phyloP scores from a whole-genome alignment of 345 rosid genomes.

The Raphanus raphanistrum region DNA sequence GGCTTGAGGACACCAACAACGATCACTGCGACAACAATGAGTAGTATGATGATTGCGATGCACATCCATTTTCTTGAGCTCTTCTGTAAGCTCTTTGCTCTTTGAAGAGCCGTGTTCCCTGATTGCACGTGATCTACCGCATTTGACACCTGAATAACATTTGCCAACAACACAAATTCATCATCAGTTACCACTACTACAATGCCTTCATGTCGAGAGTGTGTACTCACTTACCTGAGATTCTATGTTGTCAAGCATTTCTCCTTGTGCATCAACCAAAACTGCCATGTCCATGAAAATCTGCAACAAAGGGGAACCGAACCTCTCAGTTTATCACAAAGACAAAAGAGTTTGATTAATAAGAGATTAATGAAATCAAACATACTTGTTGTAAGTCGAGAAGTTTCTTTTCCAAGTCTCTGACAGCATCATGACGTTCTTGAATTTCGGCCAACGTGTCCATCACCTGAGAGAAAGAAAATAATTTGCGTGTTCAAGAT shows the following conservation, averaged over 20 bases:
- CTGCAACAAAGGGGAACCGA: constrained; percentile 41
- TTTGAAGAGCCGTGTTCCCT: constrained; percentile 80
- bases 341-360: neutral
- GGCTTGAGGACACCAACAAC: constrained; percentile 79
- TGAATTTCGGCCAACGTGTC: constrained; percentile 91
- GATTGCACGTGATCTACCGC: constrained; percentile 93
- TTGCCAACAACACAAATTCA: neutral
- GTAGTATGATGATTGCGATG: constrained; percentile 82
- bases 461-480: constrained; percentile 50
- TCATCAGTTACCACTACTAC: neutral
- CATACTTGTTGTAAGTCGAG: constrained; percentile 87
- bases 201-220: neutral
- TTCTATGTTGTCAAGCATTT: constrained; percentile 93
- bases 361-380: constrained; percentile 14
- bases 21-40: constrained; percentile 65
- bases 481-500: neutral
- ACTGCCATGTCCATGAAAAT: constrained; percentile 93
- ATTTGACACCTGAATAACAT: constrained; percentile 61
- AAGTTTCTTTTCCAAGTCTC: constrained; percentile 86
- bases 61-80: constrained; percentile 95
- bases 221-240: constrained; percentile 56
- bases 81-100: constrained; percentile 76
- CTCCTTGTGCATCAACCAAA: constrained; percentile 93
- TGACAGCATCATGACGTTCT: constrained; percentile 91
- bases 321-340: neutral